Evolutionary conservation across 345 rosid genomes (phyloP).

Genomic region (Turnera subulata): DNA sequence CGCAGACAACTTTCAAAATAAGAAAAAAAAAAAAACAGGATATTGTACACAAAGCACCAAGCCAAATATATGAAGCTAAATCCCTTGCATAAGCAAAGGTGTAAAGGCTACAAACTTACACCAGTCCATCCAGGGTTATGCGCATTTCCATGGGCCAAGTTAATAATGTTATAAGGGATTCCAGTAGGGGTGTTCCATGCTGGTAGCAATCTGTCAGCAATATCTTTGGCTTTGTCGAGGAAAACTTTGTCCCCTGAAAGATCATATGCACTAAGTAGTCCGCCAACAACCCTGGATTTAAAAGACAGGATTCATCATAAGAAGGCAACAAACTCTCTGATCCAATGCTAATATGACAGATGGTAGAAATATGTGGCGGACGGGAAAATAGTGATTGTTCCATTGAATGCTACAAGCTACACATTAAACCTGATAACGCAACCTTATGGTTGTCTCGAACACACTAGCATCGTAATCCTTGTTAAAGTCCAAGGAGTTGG

Average conservation of each 20-base stretch:
- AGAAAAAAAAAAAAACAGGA: neutral
- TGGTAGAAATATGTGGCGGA: neutral
- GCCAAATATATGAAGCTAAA: neutral
- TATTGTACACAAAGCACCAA: neutral
- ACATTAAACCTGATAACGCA: constrained; percentile 67
- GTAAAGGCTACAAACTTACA: constrained; percentile 45
- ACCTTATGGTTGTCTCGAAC: constrained; percentile 99
- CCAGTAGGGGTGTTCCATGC: constrained; percentile 90
- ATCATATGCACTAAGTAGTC: constrained; percentile 95
- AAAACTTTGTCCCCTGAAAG: constrained; percentile 86
- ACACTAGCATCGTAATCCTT: constrained; percentile 95
- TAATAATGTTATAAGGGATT: constrained; percentile 83
- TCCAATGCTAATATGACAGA: neutral
- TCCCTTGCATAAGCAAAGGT: neutral
- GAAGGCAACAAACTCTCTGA: neutral
- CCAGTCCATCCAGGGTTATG: constrained; percentile 92
- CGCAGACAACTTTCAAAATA: neutral
- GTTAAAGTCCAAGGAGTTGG: constrained; percentile 82
- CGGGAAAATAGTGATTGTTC: neutral
- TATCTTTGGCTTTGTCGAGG: constrained; percentile 91
- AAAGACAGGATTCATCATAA: constrained; percentile 4
- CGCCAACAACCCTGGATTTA: constrained; percentile 82
- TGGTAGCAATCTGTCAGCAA: constrained; percentile 91
- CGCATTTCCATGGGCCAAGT: constrained; percentile 72
- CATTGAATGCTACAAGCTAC: constrained; percentile 22